Conservation (phyloP, 2,329 filamentous ascomycete species). For the Chaetoscypha palmicola region DNA sequence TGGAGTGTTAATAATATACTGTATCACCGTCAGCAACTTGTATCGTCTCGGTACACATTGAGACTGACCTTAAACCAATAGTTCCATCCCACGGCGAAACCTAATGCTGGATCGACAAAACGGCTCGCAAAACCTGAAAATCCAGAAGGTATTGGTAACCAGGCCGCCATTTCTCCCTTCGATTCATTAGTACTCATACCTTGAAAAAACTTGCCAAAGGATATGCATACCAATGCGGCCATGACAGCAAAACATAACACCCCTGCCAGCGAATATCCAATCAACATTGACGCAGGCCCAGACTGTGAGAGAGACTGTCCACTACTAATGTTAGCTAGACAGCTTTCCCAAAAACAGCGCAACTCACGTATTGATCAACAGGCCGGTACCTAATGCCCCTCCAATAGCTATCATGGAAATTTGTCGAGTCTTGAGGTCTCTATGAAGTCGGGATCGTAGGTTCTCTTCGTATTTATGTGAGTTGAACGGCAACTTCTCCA, state of each 20-base stretch:
- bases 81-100: slow-evolving; percentile 49
- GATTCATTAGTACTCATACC: not conserved
- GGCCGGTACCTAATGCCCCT: slow-evolving; percentile 51
- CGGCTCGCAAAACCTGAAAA: slow-evolving; percentile 76
- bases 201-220: not conserved
- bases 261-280: slow-evolving; percentile 64
- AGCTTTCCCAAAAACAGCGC: not conserved
- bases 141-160: slow-evolving; percentile 69
- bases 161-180: slow-evolving; percentile 72
- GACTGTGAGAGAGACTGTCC: slow-evolving; percentile 36
- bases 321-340: slow-evolving; percentile 13
- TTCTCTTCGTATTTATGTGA: slow-evolving; percentile 22
- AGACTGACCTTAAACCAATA: slow-evolving; percentile 31
- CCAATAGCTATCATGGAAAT: slow-evolving; percentile 64
- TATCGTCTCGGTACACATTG: not conserved
- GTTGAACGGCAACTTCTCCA: slow-evolving; percentile 14
- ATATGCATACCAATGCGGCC: slow-evolving; percentile 50
- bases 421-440: slow-evolving; percentile 46
- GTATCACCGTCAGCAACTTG: slow-evolving; percentile 9
- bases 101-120: slow-evolving; percentile 74
- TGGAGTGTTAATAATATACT: slow-evolving; percentile 81
- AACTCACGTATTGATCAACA: slow-evolving; percentile 58
- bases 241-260: slow-evolving; percentile 74
- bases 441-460: slow-evolving; percentile 34
- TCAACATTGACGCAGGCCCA: slow-evolving; percentile 60